phyloP scores from a whole-genome alignment of 2,329 filamentous ascomycete genomes.

The Neoscytalidium dimidiatum region DNA sequence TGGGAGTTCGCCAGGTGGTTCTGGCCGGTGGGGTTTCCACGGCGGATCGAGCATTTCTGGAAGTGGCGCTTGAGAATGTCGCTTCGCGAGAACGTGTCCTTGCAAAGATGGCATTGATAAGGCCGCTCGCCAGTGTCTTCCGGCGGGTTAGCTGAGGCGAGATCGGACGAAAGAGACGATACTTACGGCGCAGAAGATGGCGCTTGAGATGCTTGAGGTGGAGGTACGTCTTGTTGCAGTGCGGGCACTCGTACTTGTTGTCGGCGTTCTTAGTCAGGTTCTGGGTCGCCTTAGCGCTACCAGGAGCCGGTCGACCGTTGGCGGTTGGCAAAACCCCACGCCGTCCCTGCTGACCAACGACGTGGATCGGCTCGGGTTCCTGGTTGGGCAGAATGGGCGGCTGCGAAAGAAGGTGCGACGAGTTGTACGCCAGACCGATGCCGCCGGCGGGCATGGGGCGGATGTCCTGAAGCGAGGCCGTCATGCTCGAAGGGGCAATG shows the following conservation, averaged over 20 bases:
- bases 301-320: constrained; percentile 78
- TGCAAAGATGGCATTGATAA: constrained; percentile 97
- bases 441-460: constrained; percentile 44
- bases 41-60: constrained; percentile 95
- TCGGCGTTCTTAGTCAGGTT: constrained; percentile 95
- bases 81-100: constrained; percentile 96
- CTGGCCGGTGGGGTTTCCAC: constrained; percentile 92
- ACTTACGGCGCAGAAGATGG: constrained; percentile 93
- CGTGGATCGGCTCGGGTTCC: constrained; percentile 73
- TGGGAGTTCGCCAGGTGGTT: constrained; percentile 93
- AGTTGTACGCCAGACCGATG: constrained; percentile 33
- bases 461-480: constrained; percentile 39
- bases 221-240: constrained; percentile 97
- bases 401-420: constrained; percentile 36
- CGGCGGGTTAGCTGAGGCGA: constrained; percentile 27
- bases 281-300: constrained; percentile 76
- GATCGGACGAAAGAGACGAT: constrained; percentile 7
- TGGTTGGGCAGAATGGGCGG: constrained; percentile 39
- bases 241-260: constrained; percentile 96
- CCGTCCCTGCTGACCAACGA: constrained; percentile 91
- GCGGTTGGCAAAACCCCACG: constrained; percentile 90
- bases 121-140: constrained; percentile 95
- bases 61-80: constrained; percentile 99
- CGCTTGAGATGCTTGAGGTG: constrained; percentile 97
- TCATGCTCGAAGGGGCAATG: constrained; percentile 27